Evolutionary conservation across 306 rosid genomes (phyloP).

Genomic region (Quercus robur): DNA sequence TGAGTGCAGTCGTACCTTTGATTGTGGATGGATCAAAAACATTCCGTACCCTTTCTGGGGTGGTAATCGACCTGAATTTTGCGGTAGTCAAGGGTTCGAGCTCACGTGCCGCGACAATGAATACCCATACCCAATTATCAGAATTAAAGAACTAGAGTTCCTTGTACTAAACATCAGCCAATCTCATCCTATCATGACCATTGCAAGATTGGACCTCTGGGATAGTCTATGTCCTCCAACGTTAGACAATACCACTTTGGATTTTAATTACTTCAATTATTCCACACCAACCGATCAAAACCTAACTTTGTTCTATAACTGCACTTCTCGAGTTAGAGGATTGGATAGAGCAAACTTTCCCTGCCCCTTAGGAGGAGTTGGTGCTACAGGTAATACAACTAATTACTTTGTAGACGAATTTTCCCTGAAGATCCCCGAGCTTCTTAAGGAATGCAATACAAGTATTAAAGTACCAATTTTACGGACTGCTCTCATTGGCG

Average conservation of each 20-base stretch:
- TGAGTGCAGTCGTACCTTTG: constrained; percentile 24
- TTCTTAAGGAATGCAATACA: no score
- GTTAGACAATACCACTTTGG: constrained; percentile 9
- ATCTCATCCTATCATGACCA: neutral
- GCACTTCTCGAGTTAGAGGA: neutral
- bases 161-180: constrained; percentile 9
- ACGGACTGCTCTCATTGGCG: no score
- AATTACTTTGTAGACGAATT: neutral
- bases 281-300: neutral
- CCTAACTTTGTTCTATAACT: constrained; percentile 24
- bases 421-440: no score
- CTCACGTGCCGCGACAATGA: constrained; percentile 19
- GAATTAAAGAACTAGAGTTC: constrained; percentile 19
- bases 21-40: constrained; percentile 29
- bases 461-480: rapidly evolving
- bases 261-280: constrained; percentile 6
- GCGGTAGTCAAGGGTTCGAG: constrained; percentile 35
- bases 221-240: neutral
- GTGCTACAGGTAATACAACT: neutral
- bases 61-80: constrained; percentile 3
- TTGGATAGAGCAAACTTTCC: neutral
- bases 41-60: constrained; percentile 43
- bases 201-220: constrained; percentile 35
- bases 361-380: neutral
- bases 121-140: constrained; percentile 11